These are phyloP conservation scores for Ophiostoma quercus DNA, from an alignment of 2,329 filamentous ascomycete species.

Conservation along the genomic window DNA sequence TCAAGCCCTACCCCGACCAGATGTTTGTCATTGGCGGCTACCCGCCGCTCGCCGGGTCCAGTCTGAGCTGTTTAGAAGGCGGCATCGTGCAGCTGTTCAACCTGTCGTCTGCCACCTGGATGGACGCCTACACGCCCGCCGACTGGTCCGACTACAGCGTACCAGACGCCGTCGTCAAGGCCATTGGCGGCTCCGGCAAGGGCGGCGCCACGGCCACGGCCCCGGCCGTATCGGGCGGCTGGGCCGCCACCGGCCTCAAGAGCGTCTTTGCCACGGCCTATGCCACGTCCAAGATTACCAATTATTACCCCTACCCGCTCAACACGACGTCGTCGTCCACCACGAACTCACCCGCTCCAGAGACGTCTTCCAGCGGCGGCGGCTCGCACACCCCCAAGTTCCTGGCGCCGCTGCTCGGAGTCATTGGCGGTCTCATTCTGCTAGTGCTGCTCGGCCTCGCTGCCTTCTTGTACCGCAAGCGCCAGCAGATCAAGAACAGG, in stretches of 20 bases:
- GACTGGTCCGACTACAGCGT: constrained; percentile 63
- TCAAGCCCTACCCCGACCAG: constrained; percentile 70
- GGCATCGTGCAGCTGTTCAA: constrained; percentile 64
- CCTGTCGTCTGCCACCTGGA: constrained; percentile 63
- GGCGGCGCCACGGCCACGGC: constrained; percentile 66
- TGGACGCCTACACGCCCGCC: constrained; percentile 61
- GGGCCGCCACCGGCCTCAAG: constrained; percentile 45
- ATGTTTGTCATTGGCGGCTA: constrained; percentile 75
- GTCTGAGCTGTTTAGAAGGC: constrained; percentile 45
- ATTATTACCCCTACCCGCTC: constrained; percentile 56
- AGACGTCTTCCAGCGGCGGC: constrained; percentile 6
- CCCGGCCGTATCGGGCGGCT: constrained; percentile 53
- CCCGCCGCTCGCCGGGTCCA: constrained; percentile 32
- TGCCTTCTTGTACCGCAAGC: constrained; percentile 50
- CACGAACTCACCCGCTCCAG: constrained; percentile 29
- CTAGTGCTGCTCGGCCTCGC: constrained; percentile 48
- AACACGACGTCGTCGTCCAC: constrained; percentile 26
- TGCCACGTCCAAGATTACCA: constrained; percentile 50
- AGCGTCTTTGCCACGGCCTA: constrained; percentile 54
- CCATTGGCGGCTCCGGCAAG: constrained; percentile 61
- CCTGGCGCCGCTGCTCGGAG: constrained; percentile 57
- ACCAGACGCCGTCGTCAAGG: constrained; percentile 55
- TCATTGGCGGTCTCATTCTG: constrained; percentile 54
- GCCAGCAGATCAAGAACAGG: constrained; percentile 37
- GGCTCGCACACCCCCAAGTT: constrained; percentile 47